These are phyloP conservation scores for Venturia carpophila DNA, from an alignment of 2,329 filamentous ascomycete species.

Conservation along the genomic window DNA sequence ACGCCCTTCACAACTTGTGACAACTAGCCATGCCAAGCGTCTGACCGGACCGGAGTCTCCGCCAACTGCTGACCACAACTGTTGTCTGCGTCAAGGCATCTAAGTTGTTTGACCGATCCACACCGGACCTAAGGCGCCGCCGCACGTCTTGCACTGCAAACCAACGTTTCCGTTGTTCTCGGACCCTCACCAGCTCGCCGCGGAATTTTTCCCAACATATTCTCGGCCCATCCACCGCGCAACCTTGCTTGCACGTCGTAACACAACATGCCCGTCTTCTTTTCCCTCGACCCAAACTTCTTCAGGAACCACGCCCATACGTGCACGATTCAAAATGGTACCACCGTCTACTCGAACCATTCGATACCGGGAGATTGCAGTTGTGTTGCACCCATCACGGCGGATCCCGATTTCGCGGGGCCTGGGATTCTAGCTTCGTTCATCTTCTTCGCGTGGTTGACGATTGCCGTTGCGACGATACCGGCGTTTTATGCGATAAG, in stretches of 20 bases:
- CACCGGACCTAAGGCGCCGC: background rate
- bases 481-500: slow-evolving; percentile 10
- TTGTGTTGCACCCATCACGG: slow-evolving; percentile 13
- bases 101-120: background rate
- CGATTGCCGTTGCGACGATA: slow-evolving; percentile 7
- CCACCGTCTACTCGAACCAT: slow-evolving; percentile 12
- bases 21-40: slow-evolving; percentile 2
- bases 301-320: slow-evolving; percentile 2
- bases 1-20: background rate
- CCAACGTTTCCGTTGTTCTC: background rate
- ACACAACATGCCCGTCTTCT: slow-evolving; percentile 10
- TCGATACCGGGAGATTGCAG: slow-evolving; percentile 8
- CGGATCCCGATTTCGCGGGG: slow-evolving; percentile 16
- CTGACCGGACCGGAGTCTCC: background rate
- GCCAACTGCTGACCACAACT: background rate
- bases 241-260: background rate
- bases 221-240: background rate
- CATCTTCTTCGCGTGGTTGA: slow-evolving; percentile 12
- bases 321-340: slow-evolving; percentile 15
- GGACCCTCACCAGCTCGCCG: background rate
- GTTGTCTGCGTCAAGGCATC: background rate
- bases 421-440: slow-evolving; percentile 14
- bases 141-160: background rate
- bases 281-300: slow-evolving; percentile 8
- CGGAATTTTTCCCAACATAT: background rate